A percentile compares a stretch with the other conserved stretches of the same genome.
These are phyloP conservation scores for Cornus kousa DNA, from an alignment of 148 eudicot species.

Conservation along the genomic window DNA sequence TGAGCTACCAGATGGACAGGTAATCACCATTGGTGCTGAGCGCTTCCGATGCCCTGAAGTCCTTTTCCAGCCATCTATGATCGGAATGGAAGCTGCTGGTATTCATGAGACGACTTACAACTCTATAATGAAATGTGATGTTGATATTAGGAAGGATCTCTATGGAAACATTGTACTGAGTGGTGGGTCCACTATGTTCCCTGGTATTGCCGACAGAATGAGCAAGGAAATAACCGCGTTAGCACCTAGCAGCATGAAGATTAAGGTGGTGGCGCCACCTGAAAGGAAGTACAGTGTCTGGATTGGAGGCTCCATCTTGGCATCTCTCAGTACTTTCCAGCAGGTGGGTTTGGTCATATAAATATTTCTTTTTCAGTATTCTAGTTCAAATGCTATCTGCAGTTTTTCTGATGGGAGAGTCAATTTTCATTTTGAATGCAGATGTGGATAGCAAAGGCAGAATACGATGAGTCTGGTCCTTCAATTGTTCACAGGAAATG, in stretches of 20 bases:
- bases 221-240: slow-evolving; percentile 31
- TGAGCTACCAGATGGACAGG: slow-evolving; percentile 28
- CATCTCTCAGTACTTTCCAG: slow-evolving; percentile 30
- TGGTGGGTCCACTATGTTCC: slow-evolving; percentile 30
- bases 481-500: slow-evolving; percentile 32
- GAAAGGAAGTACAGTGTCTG: slow-evolving; percentile 30
- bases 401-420: background rate
- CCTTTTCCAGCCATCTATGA: slow-evolving; percentile 29
- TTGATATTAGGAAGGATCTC: slow-evolving; percentile 30
- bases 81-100: slow-evolving; percentile 30
- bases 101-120: slow-evolving; percentile 27
- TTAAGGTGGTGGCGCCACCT: slow-evolving; percentile 29
- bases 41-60: slow-evolving; percentile 33
- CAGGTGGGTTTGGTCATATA: slow-evolving; percentile 10
- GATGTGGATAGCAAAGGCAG: slow-evolving; percentile 30
- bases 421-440: background rate
- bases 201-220: slow-evolving; percentile 33
- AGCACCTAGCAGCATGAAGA: slow-evolving; percentile 34
- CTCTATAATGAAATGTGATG: slow-evolving; percentile 27
- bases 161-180: slow-evolving; percentile 28
- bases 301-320: slow-evolving; percentile 28
- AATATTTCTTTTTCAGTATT: background rate
- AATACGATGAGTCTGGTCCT: slow-evolving; percentile 29
- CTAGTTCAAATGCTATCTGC: background rate
- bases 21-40: slow-evolving; percentile 29